These are phyloP conservation scores for Neurospora terricola DNA, from an alignment of 495 filamentous ascomycete genomes.

Conservation along the genomic window DNA sequence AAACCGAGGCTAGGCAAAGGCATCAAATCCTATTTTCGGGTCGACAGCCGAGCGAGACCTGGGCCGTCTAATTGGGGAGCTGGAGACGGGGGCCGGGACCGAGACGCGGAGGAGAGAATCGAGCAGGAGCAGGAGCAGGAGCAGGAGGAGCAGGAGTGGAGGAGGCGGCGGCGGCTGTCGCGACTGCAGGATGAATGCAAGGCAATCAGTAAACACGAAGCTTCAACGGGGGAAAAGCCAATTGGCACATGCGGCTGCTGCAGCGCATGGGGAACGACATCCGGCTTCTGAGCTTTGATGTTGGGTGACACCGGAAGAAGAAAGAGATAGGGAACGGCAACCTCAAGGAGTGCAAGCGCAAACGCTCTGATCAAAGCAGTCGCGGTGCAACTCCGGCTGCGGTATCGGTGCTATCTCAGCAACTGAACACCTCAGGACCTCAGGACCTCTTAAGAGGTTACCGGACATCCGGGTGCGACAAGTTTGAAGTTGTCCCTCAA, in stretches of 20 bases:
- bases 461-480: neutral
- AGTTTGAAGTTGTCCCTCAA: neutral
- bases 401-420: neutral
- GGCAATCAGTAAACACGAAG: constrained; percentile 15
- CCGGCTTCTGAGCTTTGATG: neutral
- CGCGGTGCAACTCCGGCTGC: neutral
- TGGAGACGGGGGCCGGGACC: neutral
- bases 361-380: neutral
- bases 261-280: neutral
- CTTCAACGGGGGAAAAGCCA: constrained; percentile 8
- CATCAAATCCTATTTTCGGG: constrained; percentile 38
- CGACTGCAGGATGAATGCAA: constrained; percentile 7
- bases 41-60: constrained; percentile 10
- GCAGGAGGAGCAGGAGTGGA: neutral
- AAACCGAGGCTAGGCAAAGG: constrained; percentile 58
- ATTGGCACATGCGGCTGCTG: constrained; percentile 9
- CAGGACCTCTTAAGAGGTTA: neutral
- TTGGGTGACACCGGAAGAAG: neutral
- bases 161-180: constrained; percentile 8
- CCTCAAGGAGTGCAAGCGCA: neutral
- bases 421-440: neutral
- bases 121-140: neutral
- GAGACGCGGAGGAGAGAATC: neutral
- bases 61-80: constrained; percentile 15
- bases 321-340: neutral